Conservation (phyloP, 257 asterid species). For the Eustoma russellianum region DNA sequence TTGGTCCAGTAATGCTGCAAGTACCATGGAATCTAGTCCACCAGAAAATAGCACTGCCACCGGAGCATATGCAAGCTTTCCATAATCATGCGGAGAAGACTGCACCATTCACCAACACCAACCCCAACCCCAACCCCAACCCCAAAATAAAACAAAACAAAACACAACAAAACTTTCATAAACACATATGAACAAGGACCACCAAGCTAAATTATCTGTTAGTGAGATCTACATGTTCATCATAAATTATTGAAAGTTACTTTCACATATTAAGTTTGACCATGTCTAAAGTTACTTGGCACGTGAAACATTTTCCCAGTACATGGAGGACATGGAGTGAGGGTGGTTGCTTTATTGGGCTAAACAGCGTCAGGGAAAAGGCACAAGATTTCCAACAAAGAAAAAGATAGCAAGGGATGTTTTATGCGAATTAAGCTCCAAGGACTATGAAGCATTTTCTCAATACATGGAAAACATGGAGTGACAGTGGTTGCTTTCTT, state of each 20-base stretch:
- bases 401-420: neutral
- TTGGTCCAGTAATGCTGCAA: constrained; percentile 75
- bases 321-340: neutral
- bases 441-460: neutral
- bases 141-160: neutral
- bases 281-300: neutral
- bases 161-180: neutral
- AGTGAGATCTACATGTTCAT: neutral
- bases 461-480: neutral
- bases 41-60: constrained; percentile 94
- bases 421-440: neutral
- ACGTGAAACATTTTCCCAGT: neutral
- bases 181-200: neutral
- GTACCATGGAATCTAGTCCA: constrained; percentile 93
- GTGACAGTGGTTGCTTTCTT: neutral
- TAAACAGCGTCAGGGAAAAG: no score
- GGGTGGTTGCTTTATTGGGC: neutral
- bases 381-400: neutral
- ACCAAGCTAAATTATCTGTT: neutral
- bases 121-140: neutral
- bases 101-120: constrained; percentile 15
- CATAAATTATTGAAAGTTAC: neutral
- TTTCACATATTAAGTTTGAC: neutral
- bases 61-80: constrained; percentile 45
- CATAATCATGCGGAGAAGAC: constrained; percentile 28